Evolutionary conservation across 495 filamentous ascomycete genomes (phyloP), one percentile per base, ranked within the genome.

Genomic region (Thermothielavioides terrestris): DNA sequence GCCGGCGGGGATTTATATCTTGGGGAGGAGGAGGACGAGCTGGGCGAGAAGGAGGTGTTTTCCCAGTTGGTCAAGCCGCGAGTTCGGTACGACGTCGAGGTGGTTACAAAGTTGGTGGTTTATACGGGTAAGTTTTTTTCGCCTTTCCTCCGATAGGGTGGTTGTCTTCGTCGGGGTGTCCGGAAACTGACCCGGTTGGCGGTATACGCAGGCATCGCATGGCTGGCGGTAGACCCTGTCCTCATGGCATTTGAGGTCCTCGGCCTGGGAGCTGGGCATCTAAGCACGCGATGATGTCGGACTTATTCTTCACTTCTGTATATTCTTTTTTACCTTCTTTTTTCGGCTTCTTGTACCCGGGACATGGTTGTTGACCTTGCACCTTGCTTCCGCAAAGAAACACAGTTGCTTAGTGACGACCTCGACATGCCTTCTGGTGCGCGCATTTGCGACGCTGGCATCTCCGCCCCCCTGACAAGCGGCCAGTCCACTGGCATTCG

Each of bases 41-140:
- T 76, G 37, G 77, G 66, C 58, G 86, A 94, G 59, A 80, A 77
- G 53, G 86, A 95, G 59, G 80, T 98, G 58, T 95, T 96, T 63
- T 82, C 81, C 15, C 80, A 76, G 62, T 77, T 97, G 44, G 82
- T 89, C 47, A 89, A 82, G 66, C 89, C 92, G 17, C 80, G 92
- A 45, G 89, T 95, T 25, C 76, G 89, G 54, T 98, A 98, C 61
- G 92, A 98, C 69, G 91, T 96, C 8, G 92, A 98, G 63, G 91
- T 98, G 18, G 80, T 97, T 35, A 97, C 92, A 15, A 97, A 95
- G 69, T 71, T 98, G 44, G 85, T 98, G 59, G 89, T 98, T 34
- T 98, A 98, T 75, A 76, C 83, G 50, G 92, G 91, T 94, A 46
- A 12, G 52, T 56, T 26, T 32, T 17, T 5, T 20, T 49, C 42